Base-by-base conservation (phyloP, 495 filamentous ascomycete genomes). In the Parathielavia hyrcaniae region DNA sequence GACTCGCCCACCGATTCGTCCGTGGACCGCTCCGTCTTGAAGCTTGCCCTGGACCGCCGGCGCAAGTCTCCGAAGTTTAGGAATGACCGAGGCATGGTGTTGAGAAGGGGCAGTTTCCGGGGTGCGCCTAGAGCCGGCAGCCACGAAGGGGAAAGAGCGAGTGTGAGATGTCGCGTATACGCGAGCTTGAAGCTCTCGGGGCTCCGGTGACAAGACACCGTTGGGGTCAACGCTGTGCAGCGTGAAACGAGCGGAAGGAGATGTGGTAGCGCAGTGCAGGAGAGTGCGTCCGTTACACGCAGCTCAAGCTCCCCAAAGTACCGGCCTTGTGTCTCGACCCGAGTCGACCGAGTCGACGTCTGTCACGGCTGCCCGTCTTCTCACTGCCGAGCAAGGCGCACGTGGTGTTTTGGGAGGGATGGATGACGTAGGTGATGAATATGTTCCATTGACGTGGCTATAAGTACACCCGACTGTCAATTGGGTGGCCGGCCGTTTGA, bases 41-140 rank as follows among this genome's bases (percentile, higher is more conserved):
- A 82, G 74, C 77, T 85, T 53, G 85, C 79, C 67, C 77, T 84
- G 62, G 87, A 87, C 56, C 83, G 83, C 63, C 89, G 82, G 61
- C 88, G 85, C 50, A 95, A 72, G 61, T 88, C 82, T 68, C 85
- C 90, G 71, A 79, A 69, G 50, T 69, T 77, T 32, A 95, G 79
- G 68, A 95, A 90, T 41, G 86, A 74, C n/a, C 77, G 77, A 30
- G 78, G 67, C 76, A 78, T 79, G 50, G 52, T 48, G 26, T 10
- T 32, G 4, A 2, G 36, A 13, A 16, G 36, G 41, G 32, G 22
- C 35, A 10, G 16, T 20, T 8, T 22, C 34, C 22, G 19, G 51
- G 2, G 10, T 19, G 43, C 23, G 19, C 9, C 13, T 47, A 2
- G 14, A 35, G 30, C 32, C 32, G 16, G 14, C 34, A 22, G 14